These are phyloP conservation scores for Epicoccum sorghinum DNA, from an alignment of 2,329 filamentous ascomycete genomes.

Conservation along the genomic window DNA sequence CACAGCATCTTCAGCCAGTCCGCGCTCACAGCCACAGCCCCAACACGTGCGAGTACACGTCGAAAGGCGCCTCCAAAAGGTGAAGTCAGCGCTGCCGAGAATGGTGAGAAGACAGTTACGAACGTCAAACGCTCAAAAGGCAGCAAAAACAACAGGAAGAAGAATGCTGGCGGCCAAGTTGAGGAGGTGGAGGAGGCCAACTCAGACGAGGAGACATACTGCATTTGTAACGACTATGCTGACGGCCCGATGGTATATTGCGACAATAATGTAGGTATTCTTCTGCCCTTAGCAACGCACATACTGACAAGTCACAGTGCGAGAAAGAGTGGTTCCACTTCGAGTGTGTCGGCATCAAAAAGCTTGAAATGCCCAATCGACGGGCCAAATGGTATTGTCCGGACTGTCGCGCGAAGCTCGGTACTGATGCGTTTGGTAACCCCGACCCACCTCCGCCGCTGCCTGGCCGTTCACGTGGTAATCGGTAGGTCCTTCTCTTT, in stretches of 20 bases:
- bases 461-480: conserved; percentile 38
- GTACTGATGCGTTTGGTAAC: conserved; percentile 44
- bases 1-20: conserved; percentile 54
- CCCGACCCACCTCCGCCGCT: conserved; percentile 38
- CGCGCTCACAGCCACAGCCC: conserved; percentile 28
- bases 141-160: conserved; percentile 58
- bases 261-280: conserved; percentile 68
- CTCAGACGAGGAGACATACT: conserved; percentile 77
- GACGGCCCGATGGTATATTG: conserved; percentile 85
- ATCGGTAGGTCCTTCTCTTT: conserved; percentile 39
- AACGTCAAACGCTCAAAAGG: conserved; percentile 70
- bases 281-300: neutral
- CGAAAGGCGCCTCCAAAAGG: conserved; percentile 75
- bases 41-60: conserved; percentile 56
- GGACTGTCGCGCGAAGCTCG: conserved; percentile 60
- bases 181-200: conserved; percentile 62
- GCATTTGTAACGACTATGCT: conserved; percentile 78
- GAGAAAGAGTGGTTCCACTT: conserved; percentile 87
- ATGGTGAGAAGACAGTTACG: conserved; percentile 68
- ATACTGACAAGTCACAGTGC: conserved; percentile 59
- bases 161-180: conserved; percentile 30
- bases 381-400: conserved; percentile 87
- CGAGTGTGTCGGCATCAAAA: conserved; percentile 70
- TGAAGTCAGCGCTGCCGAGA: conserved; percentile 67
- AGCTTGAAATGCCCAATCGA: conserved; percentile 64